phyloP scores from a whole-genome alignment of 75 land plant species.

The Selaginella moellendorffii region DNA sequence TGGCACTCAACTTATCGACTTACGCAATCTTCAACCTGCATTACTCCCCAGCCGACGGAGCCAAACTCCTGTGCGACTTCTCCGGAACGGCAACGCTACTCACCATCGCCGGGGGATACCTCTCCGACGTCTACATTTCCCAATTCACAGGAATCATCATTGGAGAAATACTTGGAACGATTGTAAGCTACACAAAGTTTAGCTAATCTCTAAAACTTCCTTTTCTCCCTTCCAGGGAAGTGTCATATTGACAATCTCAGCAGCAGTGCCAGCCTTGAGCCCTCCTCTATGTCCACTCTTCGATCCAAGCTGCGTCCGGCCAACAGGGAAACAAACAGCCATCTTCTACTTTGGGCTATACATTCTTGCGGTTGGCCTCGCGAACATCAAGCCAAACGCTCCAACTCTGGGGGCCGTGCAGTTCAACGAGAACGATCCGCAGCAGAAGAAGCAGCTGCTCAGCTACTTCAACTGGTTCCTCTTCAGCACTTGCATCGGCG shows the following conservation, averaged over 20 bases:
- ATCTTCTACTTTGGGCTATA: conserved; percentile 28
- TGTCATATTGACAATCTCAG: neutral
- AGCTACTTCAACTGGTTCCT: conserved; percentile 7
- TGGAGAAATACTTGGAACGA: neutral
- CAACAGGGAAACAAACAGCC: neutral
- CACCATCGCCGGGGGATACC: neutral
- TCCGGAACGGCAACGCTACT: neutral
- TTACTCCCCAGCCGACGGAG: neutral
- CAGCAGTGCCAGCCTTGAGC: neutral
- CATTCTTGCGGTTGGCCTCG: conserved; percentile 23
- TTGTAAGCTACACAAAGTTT: neutral
- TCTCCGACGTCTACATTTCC: neutral
- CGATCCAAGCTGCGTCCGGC: conserved; percentile 1
- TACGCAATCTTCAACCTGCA: neutral
- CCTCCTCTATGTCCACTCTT: conserved; percentile 2
- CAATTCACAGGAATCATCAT: neutral
- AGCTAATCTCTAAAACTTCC: neutral
- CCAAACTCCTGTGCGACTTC: neutral
- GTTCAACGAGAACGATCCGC: conserved; percentile 10
- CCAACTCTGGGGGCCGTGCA: conserved; percentile 34
- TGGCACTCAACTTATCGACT: neutral
- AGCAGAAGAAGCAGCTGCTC: neutral
- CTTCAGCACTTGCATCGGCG: conserved; percentile 6
- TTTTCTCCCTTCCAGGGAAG: neutral
- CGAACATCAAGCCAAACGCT: conserved; percentile 27